These are phyloP conservation scores for Anacardium occidentale DNA, from an alignment of 345 rosid genomes.

Conservation along the genomic window DNA sequence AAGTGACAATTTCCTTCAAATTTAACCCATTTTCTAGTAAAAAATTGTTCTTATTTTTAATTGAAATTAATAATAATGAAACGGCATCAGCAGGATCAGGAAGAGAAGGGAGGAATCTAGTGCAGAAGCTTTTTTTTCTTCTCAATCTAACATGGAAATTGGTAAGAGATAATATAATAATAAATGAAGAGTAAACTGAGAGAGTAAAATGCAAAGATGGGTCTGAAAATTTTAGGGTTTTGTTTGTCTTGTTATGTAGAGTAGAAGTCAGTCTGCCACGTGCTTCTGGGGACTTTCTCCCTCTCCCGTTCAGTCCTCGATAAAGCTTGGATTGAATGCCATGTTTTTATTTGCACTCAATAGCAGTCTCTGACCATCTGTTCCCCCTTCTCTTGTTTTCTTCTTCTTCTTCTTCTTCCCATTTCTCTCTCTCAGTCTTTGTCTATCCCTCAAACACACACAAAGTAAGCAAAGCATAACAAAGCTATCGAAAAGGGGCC, in stretches of 20 bases:
- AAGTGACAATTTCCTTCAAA: background rate
- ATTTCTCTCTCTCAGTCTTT: slow-evolving; percentile 20
- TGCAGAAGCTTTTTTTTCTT: background rate
- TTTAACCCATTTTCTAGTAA: background rate
- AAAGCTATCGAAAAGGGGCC: background rate
- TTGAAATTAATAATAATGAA: background rate
- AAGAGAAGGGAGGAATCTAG: background rate
- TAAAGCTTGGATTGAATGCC: slow-evolving; percentile 24
- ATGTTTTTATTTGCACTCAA: slow-evolving; percentile 27
- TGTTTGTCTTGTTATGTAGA: background rate
- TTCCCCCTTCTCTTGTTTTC: slow-evolving; percentile 25
- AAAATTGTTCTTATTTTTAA: too few relatives aligned
- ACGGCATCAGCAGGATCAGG: background rate
- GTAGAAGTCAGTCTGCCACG: slow-evolving; percentile 56
- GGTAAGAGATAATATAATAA: background rate
- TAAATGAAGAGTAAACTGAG: background rate
- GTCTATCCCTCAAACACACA: slow-evolving; percentile 8
- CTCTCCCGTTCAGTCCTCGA: slow-evolving; percentile 23
- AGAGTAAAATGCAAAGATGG: background rate
- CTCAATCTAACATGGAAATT: slow-evolving; percentile 5
- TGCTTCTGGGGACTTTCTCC: slow-evolving; percentile 58
- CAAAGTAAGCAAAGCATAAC: slow-evolving; percentile 10
- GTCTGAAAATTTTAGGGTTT: slow-evolving; percentile 7
- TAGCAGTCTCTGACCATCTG: slow-evolving; percentile 33
- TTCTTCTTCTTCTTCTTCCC: background rate